phyloP scores from a whole-genome alignment of 768 basidiomycete genomes.

The Boletus coccyginus region DNA sequence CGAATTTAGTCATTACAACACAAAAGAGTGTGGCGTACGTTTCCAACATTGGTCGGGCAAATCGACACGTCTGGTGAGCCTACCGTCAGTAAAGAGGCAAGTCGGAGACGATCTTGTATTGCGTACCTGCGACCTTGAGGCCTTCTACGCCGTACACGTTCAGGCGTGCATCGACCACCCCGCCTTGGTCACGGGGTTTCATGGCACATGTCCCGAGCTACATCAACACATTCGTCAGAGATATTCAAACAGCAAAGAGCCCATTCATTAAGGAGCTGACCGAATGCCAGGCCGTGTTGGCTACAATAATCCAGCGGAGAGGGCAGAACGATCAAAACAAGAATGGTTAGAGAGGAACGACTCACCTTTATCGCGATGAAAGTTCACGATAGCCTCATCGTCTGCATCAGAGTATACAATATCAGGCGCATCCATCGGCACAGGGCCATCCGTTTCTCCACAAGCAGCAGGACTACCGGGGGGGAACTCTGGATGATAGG shows the following conservation, averaged over 20 bases:
- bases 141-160: conserved; percentile 61
- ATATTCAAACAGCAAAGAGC: no score
- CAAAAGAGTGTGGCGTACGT: conserved; percentile 5
- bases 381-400: conserved; percentile 31
- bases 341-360: neutral
- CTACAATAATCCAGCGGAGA: neutral
- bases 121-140: conserved; percentile 58
- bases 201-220: conserved; percentile 69
- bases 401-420: conserved; percentile 35
- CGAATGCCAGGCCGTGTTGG: conserved; percentile 9
- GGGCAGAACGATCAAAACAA: neutral
- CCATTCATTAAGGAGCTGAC: neutral
- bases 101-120: neutral
- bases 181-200: conserved; percentile 56
- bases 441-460: conserved; percentile 14
- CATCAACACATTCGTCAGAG: neutral
- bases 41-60: conserved; percentile 25
- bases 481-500: no score
- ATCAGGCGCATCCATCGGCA: conserved; percentile 26
- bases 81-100: neutral
- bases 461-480: no score
- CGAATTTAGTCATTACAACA: no score
- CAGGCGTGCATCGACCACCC: conserved; percentile 59
- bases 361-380: conserved; percentile 18
- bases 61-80: conserved; percentile 37